phyloP scores from a whole-genome alignment of 495 filamentous ascomycete species.

The Bryoglossum gracile region DNA sequence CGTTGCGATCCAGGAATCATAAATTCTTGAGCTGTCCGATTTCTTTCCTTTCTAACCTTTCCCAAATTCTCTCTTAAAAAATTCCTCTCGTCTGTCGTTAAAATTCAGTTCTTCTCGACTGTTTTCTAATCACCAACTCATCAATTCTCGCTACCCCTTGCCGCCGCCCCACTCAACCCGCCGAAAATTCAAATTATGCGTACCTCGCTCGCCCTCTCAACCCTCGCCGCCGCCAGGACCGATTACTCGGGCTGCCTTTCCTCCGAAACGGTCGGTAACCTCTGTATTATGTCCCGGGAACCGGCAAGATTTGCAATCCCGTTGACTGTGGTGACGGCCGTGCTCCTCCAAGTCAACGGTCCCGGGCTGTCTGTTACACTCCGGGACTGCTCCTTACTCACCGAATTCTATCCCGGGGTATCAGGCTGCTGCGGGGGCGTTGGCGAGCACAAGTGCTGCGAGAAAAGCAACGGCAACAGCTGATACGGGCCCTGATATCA shows the following conservation, averaged over 20 bases:
- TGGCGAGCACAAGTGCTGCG: background rate
- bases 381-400: constrained; percentile 42
- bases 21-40: background rate
- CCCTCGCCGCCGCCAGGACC: constrained; percentile 35
- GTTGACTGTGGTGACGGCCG: constrained; percentile 60
- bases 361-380: constrained; percentile 52
- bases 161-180: no score
- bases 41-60: background rate
- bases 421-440: background rate
- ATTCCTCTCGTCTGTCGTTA: background rate
- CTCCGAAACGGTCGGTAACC: constrained; percentile 19
- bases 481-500: background rate
- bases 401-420: constrained; percentile 8
- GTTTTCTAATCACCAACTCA: background rate
- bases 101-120: constrained; percentile 3
- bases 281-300: constrained; percentile 44
- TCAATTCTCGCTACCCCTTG: background rate
- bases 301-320: constrained; percentile 52
- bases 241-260: constrained; percentile 40
- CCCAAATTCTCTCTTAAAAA: background rate
- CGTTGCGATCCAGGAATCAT: no score
- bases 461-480: background rate
- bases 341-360: constrained; percentile 53
- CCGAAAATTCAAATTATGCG: no score
- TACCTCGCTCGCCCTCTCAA: constrained; percentile 21